phyloP scores from a whole-genome alignment of 2,329 filamentous ascomycete genomes.

The Ophiostoma triangulosporum region DNA sequence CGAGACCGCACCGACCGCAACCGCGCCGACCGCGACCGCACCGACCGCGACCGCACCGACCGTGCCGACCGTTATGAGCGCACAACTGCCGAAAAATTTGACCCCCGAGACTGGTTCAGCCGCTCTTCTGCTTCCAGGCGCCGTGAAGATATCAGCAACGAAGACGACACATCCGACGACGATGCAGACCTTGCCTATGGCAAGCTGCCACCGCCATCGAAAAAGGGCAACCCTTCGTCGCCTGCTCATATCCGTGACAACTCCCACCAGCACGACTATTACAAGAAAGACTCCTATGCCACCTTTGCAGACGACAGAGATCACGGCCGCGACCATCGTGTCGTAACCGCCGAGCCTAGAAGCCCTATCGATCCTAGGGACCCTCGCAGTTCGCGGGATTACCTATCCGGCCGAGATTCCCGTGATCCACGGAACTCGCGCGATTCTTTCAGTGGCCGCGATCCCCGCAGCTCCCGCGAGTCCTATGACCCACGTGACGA shows the following conservation, averaged over 20 bases:
- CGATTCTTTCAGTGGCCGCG: background rate
- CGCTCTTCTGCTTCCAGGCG: conserved; percentile 5
- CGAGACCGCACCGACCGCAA: too few species aligned
- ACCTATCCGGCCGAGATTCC: background rate
- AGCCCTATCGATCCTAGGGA: conserved; percentile 1
- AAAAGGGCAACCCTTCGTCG: background rate
- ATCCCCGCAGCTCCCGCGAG: conserved; percentile 6
- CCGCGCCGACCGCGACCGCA: too few species aligned
- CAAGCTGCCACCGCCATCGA: conserved; percentile 13
- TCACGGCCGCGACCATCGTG: conserved; percentile 1
- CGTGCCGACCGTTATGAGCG: background rate
- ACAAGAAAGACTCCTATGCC: conserved; percentile 16
- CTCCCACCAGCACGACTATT: background rate
- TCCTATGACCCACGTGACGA: background rate
- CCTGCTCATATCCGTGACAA: conserved; percentile 8
- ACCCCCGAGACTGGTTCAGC: background rate
- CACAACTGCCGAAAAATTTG: background rate
- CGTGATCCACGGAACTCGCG: background rate
- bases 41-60: background rate
- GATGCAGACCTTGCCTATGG: conserved; percentile 35
- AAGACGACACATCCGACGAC: conserved; percentile 8
- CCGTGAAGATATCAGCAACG: conserved; percentile 9
- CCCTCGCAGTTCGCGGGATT: background rate
- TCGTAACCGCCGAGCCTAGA: conserved; percentile 3
- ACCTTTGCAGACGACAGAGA: conserved; percentile 19